phyloP scores from a whole-genome alignment of 371 early-diverging fungal genomes.

The Mortierella sp. region DNA sequence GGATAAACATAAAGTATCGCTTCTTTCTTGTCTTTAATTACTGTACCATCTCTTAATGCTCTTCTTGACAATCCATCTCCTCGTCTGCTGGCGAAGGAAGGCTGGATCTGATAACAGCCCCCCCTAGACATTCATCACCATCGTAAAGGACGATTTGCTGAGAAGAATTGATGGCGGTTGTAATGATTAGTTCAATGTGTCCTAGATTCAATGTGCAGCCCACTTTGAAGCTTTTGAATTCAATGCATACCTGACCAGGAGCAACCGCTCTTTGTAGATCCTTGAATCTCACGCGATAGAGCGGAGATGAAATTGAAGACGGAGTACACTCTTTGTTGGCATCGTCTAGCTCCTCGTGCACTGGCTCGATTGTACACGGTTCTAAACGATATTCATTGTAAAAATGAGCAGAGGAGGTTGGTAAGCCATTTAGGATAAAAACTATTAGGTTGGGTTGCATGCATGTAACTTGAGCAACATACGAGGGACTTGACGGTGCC shows the following conservation, averaged over 20 bases:
- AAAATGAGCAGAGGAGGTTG: no score
- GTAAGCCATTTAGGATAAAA: background rate
- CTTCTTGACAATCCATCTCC: background rate
- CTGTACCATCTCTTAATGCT: no score
- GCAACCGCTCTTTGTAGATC: slow-evolving; percentile 65
- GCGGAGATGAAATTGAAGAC: background rate
- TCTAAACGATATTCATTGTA: slow-evolving; percentile 14
- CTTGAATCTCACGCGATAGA: slow-evolving; percentile 56
- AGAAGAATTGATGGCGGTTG: background rate
- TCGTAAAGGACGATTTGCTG: slow-evolving; percentile 66
- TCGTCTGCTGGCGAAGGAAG: slow-evolving; percentile 15
- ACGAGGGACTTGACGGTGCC: slow-evolving; percentile 58
- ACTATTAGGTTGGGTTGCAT: background rate
- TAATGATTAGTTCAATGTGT: background rate
- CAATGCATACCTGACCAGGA: slow-evolving; percentile 62
- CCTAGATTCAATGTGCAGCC: background rate
- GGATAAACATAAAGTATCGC: no score
- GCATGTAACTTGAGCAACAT: slow-evolving; percentile 7
- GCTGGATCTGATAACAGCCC: slow-evolving; percentile 56
- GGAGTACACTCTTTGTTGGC: no score
- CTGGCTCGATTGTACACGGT: slow-evolving; percentile 17
- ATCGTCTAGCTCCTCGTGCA: slow-evolving; percentile 1
- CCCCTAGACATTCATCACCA: slow-evolving; percentile 67
- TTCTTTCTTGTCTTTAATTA: no score
- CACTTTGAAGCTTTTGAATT: background rate